Conservation (phyloP, 495 filamentous ascomycete genomes). For the Tuber microsphaerosporum region DNA sequence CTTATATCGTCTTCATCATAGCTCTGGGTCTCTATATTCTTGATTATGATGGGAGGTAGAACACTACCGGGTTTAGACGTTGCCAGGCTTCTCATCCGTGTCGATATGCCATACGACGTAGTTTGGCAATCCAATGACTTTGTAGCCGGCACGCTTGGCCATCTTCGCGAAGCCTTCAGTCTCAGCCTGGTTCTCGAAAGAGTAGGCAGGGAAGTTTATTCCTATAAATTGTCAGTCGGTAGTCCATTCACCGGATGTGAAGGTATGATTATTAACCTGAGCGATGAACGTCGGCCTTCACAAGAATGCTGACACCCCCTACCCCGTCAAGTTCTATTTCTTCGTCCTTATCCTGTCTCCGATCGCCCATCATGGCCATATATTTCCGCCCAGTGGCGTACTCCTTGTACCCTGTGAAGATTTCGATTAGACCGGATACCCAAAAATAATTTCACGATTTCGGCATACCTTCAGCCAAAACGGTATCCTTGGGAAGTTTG, state of each 20-base stretch:
- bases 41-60: constrained; percentile 47
- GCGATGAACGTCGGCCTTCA: constrained; percentile 95
- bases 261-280: constrained; percentile 55
- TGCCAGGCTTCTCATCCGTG: constrained; percentile 93
- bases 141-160: constrained; percentile 93
- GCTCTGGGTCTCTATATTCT: constrained; percentile 42
- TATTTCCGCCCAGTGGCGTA: constrained; percentile 82
- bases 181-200: constrained; percentile 98
- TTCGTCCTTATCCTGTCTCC: constrained; percentile 80
- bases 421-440: not conserved
- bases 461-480: constrained; percentile 71
- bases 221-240: constrained; percentile 48
- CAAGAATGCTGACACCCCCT: constrained; percentile 92
- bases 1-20: constrained; percentile 28
- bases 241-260: constrained; percentile 2
- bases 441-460: constrained; percentile 12
- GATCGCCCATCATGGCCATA: constrained; percentile 82
- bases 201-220: constrained; percentile 94
- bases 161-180: constrained; percentile 98
- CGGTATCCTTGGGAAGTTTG: constrained; percentile 65
- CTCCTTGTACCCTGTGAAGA: constrained; percentile 69
- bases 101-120: constrained; percentile 99
- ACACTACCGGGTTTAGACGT: constrained; percentile 42
- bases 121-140: constrained; percentile 87
- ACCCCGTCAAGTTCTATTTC: constrained; percentile 91